Evolutionary conservation across 1,139 yeast species (phyloP), one percentile per base, ranked within the genome.

Genomic region (Kluyveromyces sp.): DNA sequence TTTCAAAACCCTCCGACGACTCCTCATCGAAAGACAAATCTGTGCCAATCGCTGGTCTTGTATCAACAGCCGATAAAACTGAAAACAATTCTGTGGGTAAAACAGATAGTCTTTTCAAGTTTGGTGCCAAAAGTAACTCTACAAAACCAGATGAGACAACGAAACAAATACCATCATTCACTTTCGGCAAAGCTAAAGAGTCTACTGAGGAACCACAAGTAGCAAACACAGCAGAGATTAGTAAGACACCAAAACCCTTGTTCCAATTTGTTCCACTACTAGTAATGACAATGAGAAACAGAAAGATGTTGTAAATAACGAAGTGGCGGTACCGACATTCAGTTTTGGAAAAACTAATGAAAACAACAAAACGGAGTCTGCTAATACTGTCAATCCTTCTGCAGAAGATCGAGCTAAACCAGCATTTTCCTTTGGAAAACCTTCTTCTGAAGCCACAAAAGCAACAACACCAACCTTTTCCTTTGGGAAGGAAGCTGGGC

Each of bases 241-340:
- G 34, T 7, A 27, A 31, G 29, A 32, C 41, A n/a, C 25, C 41
- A 3, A 27, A 31, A 33, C 44, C 51, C 21, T 34, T 42, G 15
- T 47, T 48, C 36, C 29, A 45, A 5, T 53, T 54, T 45, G 50
- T 35, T 7, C 37, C 6, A 21, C 41, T 6, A 34, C 46, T 21
- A 41, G 40, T 28, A 42, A 45, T 37, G 32, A 36, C 25, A 42
- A 41, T 8, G 39, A 38, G 32, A 42, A 35, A 7, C 26, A 41
- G 33, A 5, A 41, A 33, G 31, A 39, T 25, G 30, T 35, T 4
- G 15, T 10, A 33, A 33, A n/a, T 33, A 21, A 33, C 1, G 34
- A 5, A 33, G 4, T 4, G 5, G 34, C 15, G 15, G 21, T 33
- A 21, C 34, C 34, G 15, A 10, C 34, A 7, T 33, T 33, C 15